phyloP scores from a whole-genome alignment of 2,329 filamentous ascomycete genomes.

The Cordyceps tenuipes region DNA sequence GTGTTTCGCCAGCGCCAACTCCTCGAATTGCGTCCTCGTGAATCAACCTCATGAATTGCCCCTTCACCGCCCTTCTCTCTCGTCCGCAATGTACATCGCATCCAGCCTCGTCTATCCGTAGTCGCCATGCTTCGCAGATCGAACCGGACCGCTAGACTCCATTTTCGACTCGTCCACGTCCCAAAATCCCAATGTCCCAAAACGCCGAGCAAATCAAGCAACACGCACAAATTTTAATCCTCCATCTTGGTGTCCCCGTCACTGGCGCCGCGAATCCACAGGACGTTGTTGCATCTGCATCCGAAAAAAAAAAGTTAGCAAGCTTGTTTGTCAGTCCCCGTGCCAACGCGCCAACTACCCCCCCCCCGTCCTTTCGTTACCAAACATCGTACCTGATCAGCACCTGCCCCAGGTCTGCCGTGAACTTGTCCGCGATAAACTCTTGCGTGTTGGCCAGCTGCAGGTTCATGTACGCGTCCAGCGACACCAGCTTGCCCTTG shows the following conservation, averaged over 20 bases:
- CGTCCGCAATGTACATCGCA: neutral
- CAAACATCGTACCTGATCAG: constrained; percentile 63
- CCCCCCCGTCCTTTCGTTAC: neutral
- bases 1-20: no score
- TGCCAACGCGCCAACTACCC: no score
- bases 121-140: neutral
- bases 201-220: constrained; percentile 6
- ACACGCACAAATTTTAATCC: constrained; percentile 25
- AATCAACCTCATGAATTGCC: neutral
- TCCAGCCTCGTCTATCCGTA: neutral
- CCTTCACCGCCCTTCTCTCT: neutral
- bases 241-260: constrained; percentile 52
- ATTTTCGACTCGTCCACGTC: neutral
- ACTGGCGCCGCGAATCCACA: constrained; percentile 67
- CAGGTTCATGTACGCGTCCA: constrained; percentile 99
- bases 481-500: constrained; percentile 83
- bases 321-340: neutral
- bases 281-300: constrained; percentile 84
- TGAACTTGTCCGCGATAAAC: constrained; percentile 80
- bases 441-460: constrained; percentile 87
- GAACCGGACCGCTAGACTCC: neutral
- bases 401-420: constrained; percentile 79
- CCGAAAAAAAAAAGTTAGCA: constrained; percentile 1
- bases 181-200: constrained; percentile 1
- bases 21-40: neutral